These are phyloP conservation scores for Stropharia rugosoannulata DNA, from an alignment of 768 basidiomycete genomes.

Conservation along the genomic window DNA sequence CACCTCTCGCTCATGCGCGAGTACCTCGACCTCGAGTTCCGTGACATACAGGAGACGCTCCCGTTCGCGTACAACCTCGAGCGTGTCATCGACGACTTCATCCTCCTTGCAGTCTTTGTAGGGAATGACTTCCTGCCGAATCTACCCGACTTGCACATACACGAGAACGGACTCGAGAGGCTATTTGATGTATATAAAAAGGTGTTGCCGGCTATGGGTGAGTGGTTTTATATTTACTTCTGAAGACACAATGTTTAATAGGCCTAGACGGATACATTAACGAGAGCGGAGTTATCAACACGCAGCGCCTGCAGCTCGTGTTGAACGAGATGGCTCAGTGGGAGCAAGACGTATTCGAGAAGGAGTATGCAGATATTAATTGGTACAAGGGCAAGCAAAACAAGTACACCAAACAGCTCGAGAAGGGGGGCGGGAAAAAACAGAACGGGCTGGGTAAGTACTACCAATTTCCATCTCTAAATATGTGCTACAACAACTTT, in stretches of 20 bases:
- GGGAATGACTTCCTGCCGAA: conserved; percentile 98
- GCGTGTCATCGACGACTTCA: conserved; percentile 96
- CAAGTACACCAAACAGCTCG: conserved; percentile 67
- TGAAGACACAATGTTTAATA: no score
- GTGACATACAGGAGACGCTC: conserved; percentile 59
- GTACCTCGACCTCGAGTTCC: conserved; percentile 96
- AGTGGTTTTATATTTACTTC: conserved; percentile 16
- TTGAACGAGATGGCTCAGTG: conserved; percentile 86
- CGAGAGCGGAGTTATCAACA: conserved; percentile 81
- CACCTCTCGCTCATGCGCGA: conserved; percentile 95
- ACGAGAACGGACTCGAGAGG: conserved; percentile 92
- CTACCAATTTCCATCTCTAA: neutral
- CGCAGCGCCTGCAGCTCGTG: conserved; percentile 78
- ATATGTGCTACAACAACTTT: neutral
- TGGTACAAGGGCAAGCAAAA: conserved; percentile 95
- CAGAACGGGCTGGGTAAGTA: conserved; percentile 61
- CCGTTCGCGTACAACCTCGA: conserved; percentile 89
- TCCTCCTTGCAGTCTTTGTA: conserved; percentile 93
- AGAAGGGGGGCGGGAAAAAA: conserved; percentile 51
- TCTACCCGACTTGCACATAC: conserved; percentile 94
- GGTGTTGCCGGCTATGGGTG: conserved; percentile 74
- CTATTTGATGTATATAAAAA: conserved; percentile 96
- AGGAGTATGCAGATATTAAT: conserved; percentile 84
- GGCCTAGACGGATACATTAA: conserved; percentile 87
- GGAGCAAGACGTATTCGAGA: conserved; percentile 91